These are phyloP conservation scores for Botrytis sinoallii DNA, from an alignment of 2,329 filamentous ascomycete genomes.

Conservation along the genomic window DNA sequence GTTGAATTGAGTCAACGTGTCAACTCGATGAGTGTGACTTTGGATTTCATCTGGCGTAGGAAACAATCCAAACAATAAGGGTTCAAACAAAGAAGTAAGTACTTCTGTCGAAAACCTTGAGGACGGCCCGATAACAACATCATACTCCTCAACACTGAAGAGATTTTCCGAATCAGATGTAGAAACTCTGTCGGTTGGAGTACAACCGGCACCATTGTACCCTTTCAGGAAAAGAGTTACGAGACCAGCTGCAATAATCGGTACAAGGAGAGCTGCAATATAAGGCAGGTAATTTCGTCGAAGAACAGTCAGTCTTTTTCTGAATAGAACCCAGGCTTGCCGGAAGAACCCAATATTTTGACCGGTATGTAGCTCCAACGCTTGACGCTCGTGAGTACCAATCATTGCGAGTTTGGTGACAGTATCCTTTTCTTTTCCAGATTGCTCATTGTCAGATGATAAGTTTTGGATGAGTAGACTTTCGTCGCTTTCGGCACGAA, in stretches of 20 bases:
- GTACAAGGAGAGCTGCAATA: slow-evolving; percentile 69
- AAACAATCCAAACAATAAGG: slow-evolving; percentile 28
- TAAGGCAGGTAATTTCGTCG: slow-evolving; percentile 77
- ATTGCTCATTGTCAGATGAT: slow-evolving; percentile 18
- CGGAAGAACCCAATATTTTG: slow-evolving; percentile 63
- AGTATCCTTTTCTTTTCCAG: slow-evolving; percentile 34
- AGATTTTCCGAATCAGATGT: slow-evolving; percentile 37
- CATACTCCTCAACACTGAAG: slow-evolving; percentile 25
- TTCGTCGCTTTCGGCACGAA: slow-evolving; percentile 50
- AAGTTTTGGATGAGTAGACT: slow-evolving; percentile 20
- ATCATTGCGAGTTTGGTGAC: slow-evolving; percentile 16
- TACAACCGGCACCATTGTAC: slow-evolving; percentile 52
- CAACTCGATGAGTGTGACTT: slow-evolving; percentile 43
- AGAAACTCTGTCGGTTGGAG: slow-evolving; percentile 47
- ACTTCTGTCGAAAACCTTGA: slow-evolving; percentile 40
- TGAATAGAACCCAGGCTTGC: slow-evolving; percentile 72
- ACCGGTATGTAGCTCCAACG: slow-evolving; percentile 64
- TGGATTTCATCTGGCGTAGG: slow-evolving; percentile 24
- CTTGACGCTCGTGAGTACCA: slow-evolving; percentile 18
- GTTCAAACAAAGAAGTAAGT: slow-evolving; percentile 27
- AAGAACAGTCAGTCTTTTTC: slow-evolving; percentile 74
- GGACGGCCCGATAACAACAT: slow-evolving; percentile 44
- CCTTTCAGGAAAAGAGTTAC: slow-evolving; percentile 71
- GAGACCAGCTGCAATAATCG: slow-evolving; percentile 74
- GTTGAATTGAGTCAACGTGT: slow-evolving; percentile 67